These are phyloP conservation scores for Coniophora puteana DNA, from an alignment of 1,284 basidiomycete genomes.

Conservation along the genomic window DNA sequence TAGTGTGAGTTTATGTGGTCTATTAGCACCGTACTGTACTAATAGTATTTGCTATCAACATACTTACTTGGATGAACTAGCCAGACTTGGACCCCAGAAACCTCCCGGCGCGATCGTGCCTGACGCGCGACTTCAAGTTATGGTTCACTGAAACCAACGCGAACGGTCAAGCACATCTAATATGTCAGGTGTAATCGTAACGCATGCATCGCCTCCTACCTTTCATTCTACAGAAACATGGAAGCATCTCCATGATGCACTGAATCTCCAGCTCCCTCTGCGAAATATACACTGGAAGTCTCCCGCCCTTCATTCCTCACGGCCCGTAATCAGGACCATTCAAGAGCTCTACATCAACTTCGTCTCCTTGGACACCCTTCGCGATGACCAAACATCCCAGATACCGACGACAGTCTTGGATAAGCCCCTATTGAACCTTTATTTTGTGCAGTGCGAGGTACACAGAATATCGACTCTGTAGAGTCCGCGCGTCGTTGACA, in stretches of 20 bases:
- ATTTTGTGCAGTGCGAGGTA: conserved; percentile 87
- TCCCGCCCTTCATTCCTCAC: conserved; percentile 42
- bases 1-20: too few relatives aligned
- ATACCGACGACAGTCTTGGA: conserved; percentile 79
- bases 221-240: conserved; percentile 68
- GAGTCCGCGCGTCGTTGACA: conserved; percentile 4
- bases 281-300: conserved; percentile 92
- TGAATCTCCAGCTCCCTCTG: conserved; percentile 76
- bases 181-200: conserved; percentile 61
- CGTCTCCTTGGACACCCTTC: conserved; percentile 65
- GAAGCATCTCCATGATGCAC: conserved; percentile 63
- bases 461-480: conserved; percentile 15
- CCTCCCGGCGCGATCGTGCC: too few relatives aligned
- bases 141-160: too few relatives aligned
- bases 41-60: too few relatives aligned
- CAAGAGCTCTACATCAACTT: conserved; percentile 81
- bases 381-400: conserved; percentile 73
- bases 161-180: too few relatives aligned
- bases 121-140: too few relatives aligned
- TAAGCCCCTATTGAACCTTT: conserved; percentile 82
- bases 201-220: conserved; percentile 60
- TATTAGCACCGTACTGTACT: too few relatives aligned
- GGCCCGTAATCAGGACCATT: conserved; percentile 77
- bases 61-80: too few relatives aligned
- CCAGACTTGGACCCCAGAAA: too few relatives aligned